Conservation (phyloP, 805 yeast genomes). For the Nakazawaea siamensis region DNA sequence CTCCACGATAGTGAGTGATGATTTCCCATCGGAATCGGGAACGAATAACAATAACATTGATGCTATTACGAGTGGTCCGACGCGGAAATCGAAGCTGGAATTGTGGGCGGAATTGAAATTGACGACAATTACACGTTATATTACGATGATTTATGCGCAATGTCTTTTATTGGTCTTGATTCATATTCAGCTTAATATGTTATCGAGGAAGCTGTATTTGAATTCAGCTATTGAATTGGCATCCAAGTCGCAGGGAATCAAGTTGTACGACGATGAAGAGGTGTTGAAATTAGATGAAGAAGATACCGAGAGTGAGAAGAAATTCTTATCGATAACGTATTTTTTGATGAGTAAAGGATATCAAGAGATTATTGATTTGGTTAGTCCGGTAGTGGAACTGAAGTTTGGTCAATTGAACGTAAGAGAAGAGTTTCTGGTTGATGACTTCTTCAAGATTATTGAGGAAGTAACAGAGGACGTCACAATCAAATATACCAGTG, state of each 20-base stretch:
- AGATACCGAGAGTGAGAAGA: slow-evolving; percentile 52
- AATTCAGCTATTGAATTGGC: slow-evolving; percentile 72
- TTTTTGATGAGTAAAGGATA: slow-evolving; percentile 90
- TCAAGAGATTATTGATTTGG: slow-evolving; percentile 42
- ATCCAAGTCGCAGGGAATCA: slow-evolving; percentile 30
- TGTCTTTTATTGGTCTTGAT: slow-evolving; percentile 71
- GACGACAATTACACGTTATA: slow-evolving; percentile 62
- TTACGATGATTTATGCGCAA: slow-evolving; percentile 62
- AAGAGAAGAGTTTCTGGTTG: slow-evolving; percentile 57
- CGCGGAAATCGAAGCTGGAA: slow-evolving; percentile 45
- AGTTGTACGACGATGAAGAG: slow-evolving; percentile 14
- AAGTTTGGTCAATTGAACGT: slow-evolving; percentile 64
- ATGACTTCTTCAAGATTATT: slow-evolving; percentile 45
- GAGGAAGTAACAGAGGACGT: slow-evolving; percentile 26
- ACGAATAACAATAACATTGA: slow-evolving; percentile 16
- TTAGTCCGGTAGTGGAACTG: slow-evolving; percentile 47
- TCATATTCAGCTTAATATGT: slow-evolving; percentile 76
- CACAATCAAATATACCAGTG: slow-evolving; percentile 12
- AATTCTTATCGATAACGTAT: slow-evolving; percentile 84
- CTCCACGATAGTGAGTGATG: slow-evolving; percentile 27
- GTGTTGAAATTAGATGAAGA: slow-evolving; percentile 14
- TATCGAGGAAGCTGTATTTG: slow-evolving; percentile 81
- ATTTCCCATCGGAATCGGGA: slow-evolving; percentile 25
- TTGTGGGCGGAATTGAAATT: slow-evolving; percentile 81
- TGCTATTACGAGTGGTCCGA: slow-evolving; percentile 4